These are phyloP conservation scores for Clonostachys rhizophaga DNA, from an alignment of 2,329 filamentous ascomycete species.

Conservation along the genomic window DNA sequence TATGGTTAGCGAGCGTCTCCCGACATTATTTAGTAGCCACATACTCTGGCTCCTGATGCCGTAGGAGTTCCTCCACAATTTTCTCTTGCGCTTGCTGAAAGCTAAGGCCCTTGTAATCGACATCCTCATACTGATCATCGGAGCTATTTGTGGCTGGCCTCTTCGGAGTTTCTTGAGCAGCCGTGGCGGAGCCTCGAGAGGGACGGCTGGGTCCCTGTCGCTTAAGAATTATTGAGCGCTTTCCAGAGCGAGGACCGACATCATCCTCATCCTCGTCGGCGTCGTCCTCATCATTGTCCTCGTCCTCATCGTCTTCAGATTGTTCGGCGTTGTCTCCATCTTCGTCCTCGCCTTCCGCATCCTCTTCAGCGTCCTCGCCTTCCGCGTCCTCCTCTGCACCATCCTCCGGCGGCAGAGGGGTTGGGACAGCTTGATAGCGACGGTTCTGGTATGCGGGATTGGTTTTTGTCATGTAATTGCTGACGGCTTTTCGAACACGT, in stretches of 20 bases:
- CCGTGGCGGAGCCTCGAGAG: constrained; percentile 20
- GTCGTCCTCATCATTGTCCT: constrained; percentile 16
- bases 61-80: constrained; percentile 71
- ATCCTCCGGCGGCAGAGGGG: constrained; percentile 54
- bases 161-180: constrained; percentile 23
- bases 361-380: constrained; percentile 19
- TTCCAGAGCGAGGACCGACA: constrained; percentile 16
- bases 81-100: constrained; percentile 88
- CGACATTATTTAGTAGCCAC: constrained; percentile 11
- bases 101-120: constrained; percentile 64
- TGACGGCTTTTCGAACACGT: constrained; percentile 77
- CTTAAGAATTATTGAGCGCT: constrained; percentile 32
- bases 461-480: constrained; percentile 81
- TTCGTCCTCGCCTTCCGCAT: constrained; percentile 18
- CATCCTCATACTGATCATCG: constrained; percentile 48
- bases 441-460: constrained; percentile 76
- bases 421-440: constrained; percentile 66
- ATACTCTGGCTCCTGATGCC: constrained; percentile 62
- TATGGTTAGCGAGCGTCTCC: constrained; percentile 9
- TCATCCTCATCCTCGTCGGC: constrained; percentile 19
- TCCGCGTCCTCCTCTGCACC: constrained; percentile 11
- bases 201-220: constrained; percentile 25
- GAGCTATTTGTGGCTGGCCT: constrained; percentile 32
- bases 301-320: constrained; percentile 16
- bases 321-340: constrained; percentile 22